These are phyloP conservation scores for Sugiyamaella marilandica DNA, from an alignment of 805 yeast genomes.

Conservation along the genomic window DNA sequence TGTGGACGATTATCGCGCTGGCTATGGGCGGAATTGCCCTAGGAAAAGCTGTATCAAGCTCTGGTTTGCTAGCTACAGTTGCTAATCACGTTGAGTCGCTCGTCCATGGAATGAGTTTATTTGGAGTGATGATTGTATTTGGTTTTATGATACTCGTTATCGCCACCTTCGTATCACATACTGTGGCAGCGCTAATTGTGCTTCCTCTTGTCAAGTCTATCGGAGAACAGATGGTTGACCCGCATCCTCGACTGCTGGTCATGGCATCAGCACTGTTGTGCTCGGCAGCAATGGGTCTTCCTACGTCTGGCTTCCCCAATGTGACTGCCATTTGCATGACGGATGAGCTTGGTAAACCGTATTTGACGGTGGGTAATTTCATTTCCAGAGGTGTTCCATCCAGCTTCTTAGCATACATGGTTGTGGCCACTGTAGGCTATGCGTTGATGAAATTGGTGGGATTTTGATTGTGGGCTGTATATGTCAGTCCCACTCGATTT, in stretches of 20 bases:
- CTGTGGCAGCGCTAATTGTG: constrained; percentile 92
- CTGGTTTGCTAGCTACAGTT: constrained; percentile 76
- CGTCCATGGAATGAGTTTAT: constrained; percentile 65
- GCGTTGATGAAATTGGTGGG: constrained; percentile 58
- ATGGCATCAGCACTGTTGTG: constrained; percentile 63
- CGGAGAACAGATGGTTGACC: constrained; percentile 55
- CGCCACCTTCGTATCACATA: constrained; percentile 95
- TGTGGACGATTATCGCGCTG: constrained; percentile 92
- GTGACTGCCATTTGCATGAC: constrained; percentile 95
- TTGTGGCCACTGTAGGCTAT: constrained; percentile 77
- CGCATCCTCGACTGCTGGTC: constrained; percentile 81
- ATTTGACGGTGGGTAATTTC: constrained; percentile 79
- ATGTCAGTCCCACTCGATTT: background rate
- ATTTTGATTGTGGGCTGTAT: constrained; percentile 32
- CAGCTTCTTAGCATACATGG: constrained; percentile 65
- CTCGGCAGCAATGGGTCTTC: constrained; percentile 95
- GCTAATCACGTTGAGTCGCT: constrained; percentile 62
- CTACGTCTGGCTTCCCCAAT: constrained; percentile 96
- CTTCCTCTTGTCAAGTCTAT: constrained; percentile 87
- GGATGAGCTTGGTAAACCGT: constrained; percentile 87
- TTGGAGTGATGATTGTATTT: constrained; percentile 69
- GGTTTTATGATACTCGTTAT: constrained; percentile 75
- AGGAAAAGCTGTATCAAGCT: constrained; percentile 91
- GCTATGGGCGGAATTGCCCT: constrained; percentile 98
- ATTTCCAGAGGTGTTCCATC: constrained; percentile 89